Evolutionary conservation across 805 yeast genomes (phyloP), one percentile per base, ranked within the genome.

Genomic region (Kluyveromyces aestuarii): DNA sequence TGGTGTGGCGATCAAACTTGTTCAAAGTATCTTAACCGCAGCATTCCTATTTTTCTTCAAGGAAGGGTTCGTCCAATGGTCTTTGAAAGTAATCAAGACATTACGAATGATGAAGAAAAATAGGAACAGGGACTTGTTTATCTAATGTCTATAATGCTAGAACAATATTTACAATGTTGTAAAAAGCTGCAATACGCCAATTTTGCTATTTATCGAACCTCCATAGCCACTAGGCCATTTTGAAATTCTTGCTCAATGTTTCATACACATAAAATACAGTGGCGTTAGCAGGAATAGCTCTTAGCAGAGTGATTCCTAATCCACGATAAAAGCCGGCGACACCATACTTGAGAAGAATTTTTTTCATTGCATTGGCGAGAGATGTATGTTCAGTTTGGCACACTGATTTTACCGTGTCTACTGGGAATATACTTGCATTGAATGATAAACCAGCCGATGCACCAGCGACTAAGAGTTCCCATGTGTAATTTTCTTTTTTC

Each of bases 261-360:
- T 90, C 96, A 62, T 88, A 90, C 4, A 81, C 75, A 56, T 83
- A 80, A 68, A 91, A 91, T 27, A 90, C 87, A 8, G 82, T 73
- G 1, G 96, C 96, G 59, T 88, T 87, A 2, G 96, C 89, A 0
- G 98, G 98, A 1, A 87, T 78, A 0, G 96, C 87, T 60, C 96
- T 79, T 6, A 80, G 54, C 50, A 88, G 66, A 0, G 97, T 88
- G 48, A 91, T 82, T 0, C 91, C 87, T 48, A 90, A 70, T 0
- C 98, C 98, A 50, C 86, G 78, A 59, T 90, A 91, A 49, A 91
- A 78, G 2, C 84, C 89, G 17, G 69, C 57, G 1, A 88, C 42
- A 0, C 97, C 97, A 1, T 81, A 79, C 35, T 70, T 67, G 48
- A 72, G 72, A 21, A 81, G 67, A 1, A 64, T 59, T 43, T 56